Base-by-base conservation (phyloP, 257 asterid species). In the Scutellaria baicalensis region DNA sequence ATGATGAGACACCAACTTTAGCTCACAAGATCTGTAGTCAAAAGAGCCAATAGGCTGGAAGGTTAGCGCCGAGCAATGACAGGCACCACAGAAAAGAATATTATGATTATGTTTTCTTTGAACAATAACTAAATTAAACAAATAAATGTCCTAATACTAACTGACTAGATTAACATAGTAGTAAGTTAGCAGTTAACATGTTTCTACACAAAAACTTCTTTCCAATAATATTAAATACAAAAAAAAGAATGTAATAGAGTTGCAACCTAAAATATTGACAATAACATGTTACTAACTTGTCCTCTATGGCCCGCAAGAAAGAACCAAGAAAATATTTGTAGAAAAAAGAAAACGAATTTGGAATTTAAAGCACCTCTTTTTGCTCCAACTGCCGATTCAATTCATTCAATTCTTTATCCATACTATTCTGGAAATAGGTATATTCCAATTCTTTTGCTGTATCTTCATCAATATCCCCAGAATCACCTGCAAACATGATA, bases 391-490 rank as follows among this genome's bases (percentile, higher is more conserved):
- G 91, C 55, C 81, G 77, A 83, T 88, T 93, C 76, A 93, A 78
- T 77, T 93, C 97, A 49, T 63, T 71, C 86, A 93, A 80, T 83
- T 93, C 95, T 81, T 90, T 88, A 83, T 90, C 98, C 97, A 93
- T 80, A 27, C 88, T 86, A 72, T 85, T 92, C 84, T 90, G 98
- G 78, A 90, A 75, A 78, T 85, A 86, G 47, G 86, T 82, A 79
- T 90, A 97, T 80, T 93, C 98, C 90, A 87, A 85, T 75, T 93
- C 98, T 65, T 93, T 93, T 6, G 80, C 92, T 16, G 90, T 73
- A 81, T 86, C 98, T 62, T 93, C 96, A 75, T 93, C 97, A 59
- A 83, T 78, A 75, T 83, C 97, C 42, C 80, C 87, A 39, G 86
- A 79, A 70, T 93, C 96, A 74, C 98, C 98, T 85, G 84, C 66